A percentile compares a stretch with the other conserved stretches of the same genome.
These are phyloP conservation scores for Ilyonectria robusta DNA, from an alignment of 2,329 filamentous ascomycete species.

Conservation along the genomic window DNA sequence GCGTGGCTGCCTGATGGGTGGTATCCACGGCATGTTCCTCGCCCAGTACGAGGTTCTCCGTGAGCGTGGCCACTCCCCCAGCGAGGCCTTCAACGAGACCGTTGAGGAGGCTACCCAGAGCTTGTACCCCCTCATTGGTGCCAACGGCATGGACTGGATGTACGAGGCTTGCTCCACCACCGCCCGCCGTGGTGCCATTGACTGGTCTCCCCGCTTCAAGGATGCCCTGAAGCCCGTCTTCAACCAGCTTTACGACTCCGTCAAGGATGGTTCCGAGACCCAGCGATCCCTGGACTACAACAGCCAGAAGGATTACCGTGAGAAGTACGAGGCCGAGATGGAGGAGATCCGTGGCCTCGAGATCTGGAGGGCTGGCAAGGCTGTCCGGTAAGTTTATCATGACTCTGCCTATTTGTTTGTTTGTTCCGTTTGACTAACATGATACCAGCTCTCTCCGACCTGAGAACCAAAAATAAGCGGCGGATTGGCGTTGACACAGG, in stretches of 20 bases:
- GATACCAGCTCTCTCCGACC: conserved; percentile 78
- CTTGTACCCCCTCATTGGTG: conserved; percentile 96
- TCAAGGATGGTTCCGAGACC: conserved; percentile 93
- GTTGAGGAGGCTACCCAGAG: conserved; percentile 99
- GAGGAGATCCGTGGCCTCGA: conserved; percentile 97
- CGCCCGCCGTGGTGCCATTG: conserved; percentile 96
- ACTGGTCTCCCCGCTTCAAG: conserved; percentile 99
- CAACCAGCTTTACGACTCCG: conserved; percentile 95
- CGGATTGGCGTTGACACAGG: conserved; percentile 34
- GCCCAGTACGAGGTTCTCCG: conserved; percentile 99
- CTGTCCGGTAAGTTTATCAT: conserved; percentile 78
- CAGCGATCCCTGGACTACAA: conserved; percentile 98
- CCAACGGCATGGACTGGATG: conserved; percentile 99
- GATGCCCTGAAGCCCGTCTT: conserved; percentile 98
- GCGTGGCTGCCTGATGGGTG: conserved; percentile 99
- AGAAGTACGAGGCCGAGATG: conserved; percentile 98
- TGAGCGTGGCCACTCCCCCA: conserved; percentile 97
- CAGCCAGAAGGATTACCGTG: conserved; percentile 93
- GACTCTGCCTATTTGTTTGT: not conserved
- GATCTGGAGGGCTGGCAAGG: conserved; percentile 99
- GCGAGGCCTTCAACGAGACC: conserved; percentile 99
- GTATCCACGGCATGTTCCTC: conserved; percentile 99
- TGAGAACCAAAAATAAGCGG: conserved; percentile 83
- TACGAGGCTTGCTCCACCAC: conserved; percentile 99
- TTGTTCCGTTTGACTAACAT: conserved; percentile 31